Evolutionary conservation across 345 rosid species (phyloP).

Genomic region (Rhizophora apiculata): DNA sequence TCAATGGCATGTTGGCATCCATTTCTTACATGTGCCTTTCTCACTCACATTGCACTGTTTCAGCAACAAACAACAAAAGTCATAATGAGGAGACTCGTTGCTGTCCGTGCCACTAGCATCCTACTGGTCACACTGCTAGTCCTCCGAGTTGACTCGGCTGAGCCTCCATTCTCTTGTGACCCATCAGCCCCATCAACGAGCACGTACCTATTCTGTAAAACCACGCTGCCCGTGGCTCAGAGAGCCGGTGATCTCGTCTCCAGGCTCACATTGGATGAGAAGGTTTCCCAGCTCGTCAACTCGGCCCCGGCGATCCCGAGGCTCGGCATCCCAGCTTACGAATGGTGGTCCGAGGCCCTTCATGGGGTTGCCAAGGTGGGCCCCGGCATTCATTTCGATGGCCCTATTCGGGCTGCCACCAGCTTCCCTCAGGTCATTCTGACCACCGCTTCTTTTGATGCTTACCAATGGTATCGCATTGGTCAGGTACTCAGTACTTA

Average conservation of each 20-base stretch:
- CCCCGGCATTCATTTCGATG: conserved; percentile 61
- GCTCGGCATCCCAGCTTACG: conserved; percentile 69
- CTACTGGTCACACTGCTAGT: neutral
- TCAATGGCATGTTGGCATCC: neutral
- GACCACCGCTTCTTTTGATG: conserved; percentile 74
- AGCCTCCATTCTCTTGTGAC: conserved; percentile 23
- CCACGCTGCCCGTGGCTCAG: conserved; percentile 45
- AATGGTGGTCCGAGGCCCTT: conserved; percentile 97
- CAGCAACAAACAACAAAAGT: neutral
- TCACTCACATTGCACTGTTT: neutral
- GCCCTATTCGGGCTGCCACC: conserved; percentile 58
- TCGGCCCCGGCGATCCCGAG: conserved; percentile 63
- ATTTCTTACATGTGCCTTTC: neutral
- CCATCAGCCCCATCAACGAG: conserved; percentile 19
- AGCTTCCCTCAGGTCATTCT: conserved; percentile 91
- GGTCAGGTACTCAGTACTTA: conserved; percentile 44
- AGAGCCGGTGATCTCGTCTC: conserved; percentile 73
- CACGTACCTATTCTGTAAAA: conserved; percentile 44
- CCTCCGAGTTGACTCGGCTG: conserved; percentile 13
- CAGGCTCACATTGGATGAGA: conserved; percentile 70
- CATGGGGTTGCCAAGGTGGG: conserved; percentile 73
- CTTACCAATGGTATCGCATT: conserved; percentile 73
- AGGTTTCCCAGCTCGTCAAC: conserved; percentile 73
- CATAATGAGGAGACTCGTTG: neutral
- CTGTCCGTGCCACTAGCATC: neutral